These are phyloP conservation scores for Mortierella alpina DNA, from an alignment of 192 early-diverging fungal species.

Conservation along the genomic window DNA sequence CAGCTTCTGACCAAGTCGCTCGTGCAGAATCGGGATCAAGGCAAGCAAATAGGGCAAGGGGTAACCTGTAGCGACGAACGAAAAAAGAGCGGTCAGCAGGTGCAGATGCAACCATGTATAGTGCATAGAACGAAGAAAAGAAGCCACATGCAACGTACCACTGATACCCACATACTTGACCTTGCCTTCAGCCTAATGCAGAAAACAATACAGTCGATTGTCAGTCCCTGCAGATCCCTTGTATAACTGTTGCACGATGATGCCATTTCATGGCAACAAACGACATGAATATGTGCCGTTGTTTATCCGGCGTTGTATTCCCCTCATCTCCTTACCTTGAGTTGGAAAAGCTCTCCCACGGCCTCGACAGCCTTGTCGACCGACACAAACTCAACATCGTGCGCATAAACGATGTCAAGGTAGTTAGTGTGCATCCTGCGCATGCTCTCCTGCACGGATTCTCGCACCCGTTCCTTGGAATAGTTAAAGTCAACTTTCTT, in stretches of 20 bases:
- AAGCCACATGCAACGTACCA: slow-evolving; percentile 52
- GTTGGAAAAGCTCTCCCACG: slow-evolving; percentile 60
- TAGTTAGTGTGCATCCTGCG: slow-evolving; percentile 70
- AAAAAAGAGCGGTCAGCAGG: background rate
- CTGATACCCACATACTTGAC: slow-evolving; percentile 77
- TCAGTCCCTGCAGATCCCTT: background rate
- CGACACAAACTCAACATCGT: slow-evolving; percentile 84
- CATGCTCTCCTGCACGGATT: slow-evolving; percentile 71
- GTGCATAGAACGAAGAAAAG: background rate
- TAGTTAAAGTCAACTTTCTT: slow-evolving; percentile 73
- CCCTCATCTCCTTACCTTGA: slow-evolving; percentile 54
- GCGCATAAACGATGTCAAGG: slow-evolving; percentile 75
- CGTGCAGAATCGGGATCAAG: slow-evolving; percentile 67
- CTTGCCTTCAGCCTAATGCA: slow-evolving; percentile 58
- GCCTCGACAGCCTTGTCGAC: slow-evolving; percentile 61
- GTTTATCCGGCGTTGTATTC: background rate
- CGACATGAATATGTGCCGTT: background rate
- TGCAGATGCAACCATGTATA: background rate
- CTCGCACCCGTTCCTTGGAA: slow-evolving; percentile 56
- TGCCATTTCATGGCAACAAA: background rate
- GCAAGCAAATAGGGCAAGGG: slow-evolving; percentile 70
- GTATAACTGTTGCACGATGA: background rate
- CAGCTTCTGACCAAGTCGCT: slow-evolving; percentile 59
- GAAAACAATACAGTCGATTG: no score
- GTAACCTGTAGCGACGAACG: slow-evolving; percentile 59